Conservation (phyloP, 2,329 filamentous ascomycete species). For the Colletotrichum higginsianum region DNA sequence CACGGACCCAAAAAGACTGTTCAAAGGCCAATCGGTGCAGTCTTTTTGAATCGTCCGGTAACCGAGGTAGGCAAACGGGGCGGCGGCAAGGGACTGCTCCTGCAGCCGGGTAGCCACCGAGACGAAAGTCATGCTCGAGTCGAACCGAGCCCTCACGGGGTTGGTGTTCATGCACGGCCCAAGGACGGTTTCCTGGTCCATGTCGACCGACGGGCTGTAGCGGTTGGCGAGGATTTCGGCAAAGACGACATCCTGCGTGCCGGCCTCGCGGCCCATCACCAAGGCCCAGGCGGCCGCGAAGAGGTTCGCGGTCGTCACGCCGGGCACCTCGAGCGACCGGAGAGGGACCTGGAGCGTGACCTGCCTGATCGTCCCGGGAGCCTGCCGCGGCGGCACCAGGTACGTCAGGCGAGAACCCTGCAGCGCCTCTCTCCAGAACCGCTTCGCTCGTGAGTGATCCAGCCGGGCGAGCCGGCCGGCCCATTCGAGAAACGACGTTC, state of each 20-base stretch:
- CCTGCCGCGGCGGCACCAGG: background rate
- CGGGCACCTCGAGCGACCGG: background rate
- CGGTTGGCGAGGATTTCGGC: constrained; percentile 16
- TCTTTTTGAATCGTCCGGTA: constrained; percentile 15
- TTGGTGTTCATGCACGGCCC: constrained; percentile 12
- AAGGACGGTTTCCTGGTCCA: constrained; percentile 1
- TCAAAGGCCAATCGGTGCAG: constrained; percentile 4
- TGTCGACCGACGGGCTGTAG: background rate
- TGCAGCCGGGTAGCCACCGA: background rate
- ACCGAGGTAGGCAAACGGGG: constrained; percentile 6
- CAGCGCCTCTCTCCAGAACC: background rate
- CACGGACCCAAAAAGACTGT: constrained; percentile 10
- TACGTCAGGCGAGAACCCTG: constrained; percentile 5
- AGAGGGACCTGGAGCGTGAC: background rate
- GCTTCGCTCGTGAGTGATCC: background rate
- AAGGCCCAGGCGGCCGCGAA: constrained; percentile 17
- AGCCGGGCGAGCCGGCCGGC: constrained; percentile 1
- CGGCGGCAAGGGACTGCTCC: constrained; percentile 9
- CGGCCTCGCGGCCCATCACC: constrained; percentile 6
- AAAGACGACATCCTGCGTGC: constrained; percentile 11
- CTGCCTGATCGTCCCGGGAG: background rate
- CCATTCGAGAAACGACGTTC: constrained; percentile 1
- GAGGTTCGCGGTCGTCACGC: constrained; percentile 4
- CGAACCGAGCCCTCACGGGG: constrained; percentile 1
- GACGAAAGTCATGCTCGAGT: constrained; percentile 5